Evolutionary conservation across 1,139 yeast genomes (phyloP), one percentile per base, ranked within the genome.

Genomic region (Candida pseudoviswanathii): DNA sequence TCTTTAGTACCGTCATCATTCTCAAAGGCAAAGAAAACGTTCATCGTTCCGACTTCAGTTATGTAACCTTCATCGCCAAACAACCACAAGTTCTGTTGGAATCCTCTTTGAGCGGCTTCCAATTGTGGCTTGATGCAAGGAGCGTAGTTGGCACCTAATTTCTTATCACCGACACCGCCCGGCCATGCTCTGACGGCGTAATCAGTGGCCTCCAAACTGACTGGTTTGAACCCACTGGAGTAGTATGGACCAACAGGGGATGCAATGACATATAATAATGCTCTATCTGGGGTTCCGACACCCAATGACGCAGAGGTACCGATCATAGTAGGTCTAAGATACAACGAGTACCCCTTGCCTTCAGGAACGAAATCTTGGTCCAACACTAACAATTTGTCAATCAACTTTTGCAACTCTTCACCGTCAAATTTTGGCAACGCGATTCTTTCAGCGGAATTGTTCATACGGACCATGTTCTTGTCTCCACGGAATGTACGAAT

Each of bases 151-250:
- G 97, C 98, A 67, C 99, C 99, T 61, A 94, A 82, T 75, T 94
- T 94, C 71, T 85, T 86, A 80, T 91, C 88, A 70, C 99, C 99
- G 56, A 86, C 91, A 66, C 98, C 99, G 62, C 97, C 97, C 61
- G 98, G 98, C 98, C 98, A 94, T n/a, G 99, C 97, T 73, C 99
- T 86, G 25, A 92, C 94, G 42, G 96, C 96, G 59, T 89, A 84
- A 66, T 89, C 96, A 32, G 97, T 90, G 56, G 98, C 98, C 73
- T 92, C 97, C 54, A 94, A 78, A 51, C 84, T 78, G 43, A 94
- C 96, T 29, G 98, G 97, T 72, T 91, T 90, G 82, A 92, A 92
- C 8, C 97, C 97, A 24, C 96, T 84, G 58, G 86, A 82, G 67
- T 83, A 85, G 75, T 88, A 88, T 31, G 98, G 97, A 29, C 98